These are phyloP conservation scores for Saturnispora sekii DNA, from an alignment of 805 yeast genomes.

Conservation along the genomic window DNA sequence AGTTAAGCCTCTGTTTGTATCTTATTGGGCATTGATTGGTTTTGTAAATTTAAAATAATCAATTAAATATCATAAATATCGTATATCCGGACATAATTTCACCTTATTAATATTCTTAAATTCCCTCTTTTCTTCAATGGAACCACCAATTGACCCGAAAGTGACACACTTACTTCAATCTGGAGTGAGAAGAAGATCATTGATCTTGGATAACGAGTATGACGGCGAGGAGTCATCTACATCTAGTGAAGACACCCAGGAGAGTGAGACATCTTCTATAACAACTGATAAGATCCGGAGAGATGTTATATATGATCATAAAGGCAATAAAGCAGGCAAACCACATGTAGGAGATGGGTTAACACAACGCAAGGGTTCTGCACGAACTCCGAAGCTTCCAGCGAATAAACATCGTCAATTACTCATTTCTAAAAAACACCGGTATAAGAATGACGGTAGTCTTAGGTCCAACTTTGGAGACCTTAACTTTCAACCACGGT, in stretches of 20 bases:
- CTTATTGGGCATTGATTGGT: no score
- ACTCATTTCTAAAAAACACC: neutral
- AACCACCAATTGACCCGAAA: no score
- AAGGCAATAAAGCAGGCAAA: neutral
- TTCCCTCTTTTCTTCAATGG: no score
- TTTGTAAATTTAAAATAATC: no score
- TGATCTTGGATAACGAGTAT: conserved; percentile 17
- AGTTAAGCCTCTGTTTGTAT: no score
- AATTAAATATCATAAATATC: no score
- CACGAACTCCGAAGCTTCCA: neutral
- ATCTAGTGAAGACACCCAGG: neutral
- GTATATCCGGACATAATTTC: no score
- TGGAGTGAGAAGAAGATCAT: conserved; percentile 13
- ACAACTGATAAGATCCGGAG: no score
- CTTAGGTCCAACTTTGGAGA: conserved; percentile 48
- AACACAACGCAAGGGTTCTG: neutral
- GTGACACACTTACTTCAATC: neutral
- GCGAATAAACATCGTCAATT: no score
- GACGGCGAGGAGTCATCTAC: conserved; percentile 5
- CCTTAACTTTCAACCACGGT: conserved; percentile 34
- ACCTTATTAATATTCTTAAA: no score
- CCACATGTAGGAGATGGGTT: neutral
- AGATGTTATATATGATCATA: no score
- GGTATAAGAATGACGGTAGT: conserved; percentile 25
- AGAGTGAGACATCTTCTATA: no score